Evolutionary conservation across 2,329 filamentous ascomycete genomes (phyloP), one percentile per base, ranked within the genome.

Genomic region (Mycogone perniciosa): DNA sequence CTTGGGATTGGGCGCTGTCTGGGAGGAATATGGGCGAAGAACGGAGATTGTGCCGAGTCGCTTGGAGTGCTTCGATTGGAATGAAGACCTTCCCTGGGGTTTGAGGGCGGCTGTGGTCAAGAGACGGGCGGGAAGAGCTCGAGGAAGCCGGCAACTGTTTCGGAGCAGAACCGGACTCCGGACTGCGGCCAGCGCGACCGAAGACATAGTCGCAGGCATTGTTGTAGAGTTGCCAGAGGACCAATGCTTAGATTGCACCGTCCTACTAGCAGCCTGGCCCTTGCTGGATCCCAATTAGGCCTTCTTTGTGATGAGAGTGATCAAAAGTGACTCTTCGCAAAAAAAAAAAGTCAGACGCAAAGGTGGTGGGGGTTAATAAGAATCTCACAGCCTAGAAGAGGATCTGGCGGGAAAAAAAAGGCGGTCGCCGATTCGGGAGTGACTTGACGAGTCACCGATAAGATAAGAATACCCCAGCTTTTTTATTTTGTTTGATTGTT

Each of bases 1-100:
- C 72, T 91, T 84, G 48, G 90, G 81, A 65, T 86, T 88, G 50
- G 90, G 89, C 47, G 88, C 85, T 58, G 83, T 75, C 70, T 93
- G 81, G 42, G 68, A 67, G 60, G 67, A 71, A 57, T 71, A 70
- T 39, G 64, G 51, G 27, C 75, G 70, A 50, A 70, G 61, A 48
- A 75, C 67, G 51, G 75, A 71, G 49, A 71, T 67, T 48, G 72
- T 72, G 54, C 79, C 73, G 50, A 74, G 69, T 50, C 76, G 71
- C 65, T 78, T 78, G 51, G 61, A 56, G 54, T 59, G 58, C 26
- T 60, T 60, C 20, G 59, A 54, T 51, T 64, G 62, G 42, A 62
- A 46, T 46, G 72, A 67, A 37, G 62, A 54, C 53, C 67, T 68
- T 55, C 64, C 58, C 41, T 62, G 50, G 51, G 56, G 57, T 54